Evolutionary conservation across 2,329 filamentous ascomycete species (phyloP), one percentile per base, ranked within the genome.

Genomic region (Coniochaeta ligniaria): DNA sequence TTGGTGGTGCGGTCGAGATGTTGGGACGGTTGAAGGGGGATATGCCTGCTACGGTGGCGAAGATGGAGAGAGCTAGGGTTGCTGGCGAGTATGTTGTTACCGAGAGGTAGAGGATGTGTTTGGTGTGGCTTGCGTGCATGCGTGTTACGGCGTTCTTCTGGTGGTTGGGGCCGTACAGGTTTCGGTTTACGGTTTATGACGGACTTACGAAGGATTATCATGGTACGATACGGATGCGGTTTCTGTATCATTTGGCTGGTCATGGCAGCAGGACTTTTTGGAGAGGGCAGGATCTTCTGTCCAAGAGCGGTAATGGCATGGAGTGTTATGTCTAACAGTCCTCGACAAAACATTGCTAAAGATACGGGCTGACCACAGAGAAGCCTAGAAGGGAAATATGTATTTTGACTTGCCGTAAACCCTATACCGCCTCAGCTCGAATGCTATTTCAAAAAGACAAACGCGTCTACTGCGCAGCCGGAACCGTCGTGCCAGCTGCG

Each of bases 21-120:
- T 67, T 88, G 60, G 80, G 74, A 3, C 71, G 77, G 64, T 65
- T 88, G 60, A 85, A 85, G 75, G 78, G 78, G 66, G 81, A 83
- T 38, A 82, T 88, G 81, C 83, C 85, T 17, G 78, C 82, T 22
- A 81, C 82, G 3, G 83, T 86, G 67, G 86, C 85, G 59, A 83
- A 79, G 71, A 87, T 87, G 81, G 85, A 88, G 76, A 78, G 85
- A 71, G 85, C 86, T 61, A 76, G 82, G 63, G 78, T 82, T 17
- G 85, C 84, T 24, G 83, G 80, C 17, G 78, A 83, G 65, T 86
- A 86, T 70, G 82, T 84, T 8, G 75, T 82, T 57, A 75, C 75
- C n/a, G 75, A 76, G 66, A 67, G 71, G 64, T 75, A 68, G 72
- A 24, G 54, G 6, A 36, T 33, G 35, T 41, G 55, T 38, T 28